Conservation (phyloP, 768 basidiomycete species). For the Amanita muscaria region DNA sequence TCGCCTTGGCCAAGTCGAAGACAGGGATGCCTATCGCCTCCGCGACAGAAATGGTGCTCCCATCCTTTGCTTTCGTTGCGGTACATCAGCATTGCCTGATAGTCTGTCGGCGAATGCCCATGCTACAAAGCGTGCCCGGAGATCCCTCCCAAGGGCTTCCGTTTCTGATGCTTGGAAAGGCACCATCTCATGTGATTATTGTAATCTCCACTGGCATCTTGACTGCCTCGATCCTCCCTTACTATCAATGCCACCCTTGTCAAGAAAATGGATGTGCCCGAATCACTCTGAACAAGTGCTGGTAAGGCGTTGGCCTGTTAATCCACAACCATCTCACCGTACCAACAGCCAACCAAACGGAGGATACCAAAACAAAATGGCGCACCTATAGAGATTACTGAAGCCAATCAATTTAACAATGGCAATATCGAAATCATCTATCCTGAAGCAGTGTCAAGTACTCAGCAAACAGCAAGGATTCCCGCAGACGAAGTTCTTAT, state of each 20-base stretch:
- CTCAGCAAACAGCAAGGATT: constrained; percentile 34
- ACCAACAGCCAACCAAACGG: constrained; percentile 60
- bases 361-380: constrained; percentile 69
- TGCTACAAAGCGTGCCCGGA: constrained; percentile 45
- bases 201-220: constrained; percentile 90
- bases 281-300: constrained; percentile 85
- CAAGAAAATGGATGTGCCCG: constrained; percentile 98
- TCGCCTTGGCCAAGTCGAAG: constrained; percentile 84
- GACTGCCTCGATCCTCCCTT: constrained; percentile 94
- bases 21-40: constrained; percentile 80
- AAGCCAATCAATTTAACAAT: constrained; percentile 72
- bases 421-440: constrained; percentile 87
- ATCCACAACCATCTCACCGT: constrained; percentile 10
- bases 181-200: constrained; percentile 94
- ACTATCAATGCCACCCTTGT: constrained; percentile 72
- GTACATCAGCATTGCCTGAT: constrained; percentile 64
- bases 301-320: constrained; percentile 37
- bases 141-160: constrained; percentile 35
- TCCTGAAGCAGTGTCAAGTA: constrained; percentile 40
- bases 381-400: constrained; percentile 65
- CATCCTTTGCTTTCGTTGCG: constrained; percentile 88
- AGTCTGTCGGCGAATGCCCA: constrained; percentile 44
- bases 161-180: constrained; percentile 52
- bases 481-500: constrained; percentile 77
- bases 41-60: constrained; percentile 77